Conservation (phyloP, 768 basidiomycete species). For the Cystobasidium tubakii region DNA sequence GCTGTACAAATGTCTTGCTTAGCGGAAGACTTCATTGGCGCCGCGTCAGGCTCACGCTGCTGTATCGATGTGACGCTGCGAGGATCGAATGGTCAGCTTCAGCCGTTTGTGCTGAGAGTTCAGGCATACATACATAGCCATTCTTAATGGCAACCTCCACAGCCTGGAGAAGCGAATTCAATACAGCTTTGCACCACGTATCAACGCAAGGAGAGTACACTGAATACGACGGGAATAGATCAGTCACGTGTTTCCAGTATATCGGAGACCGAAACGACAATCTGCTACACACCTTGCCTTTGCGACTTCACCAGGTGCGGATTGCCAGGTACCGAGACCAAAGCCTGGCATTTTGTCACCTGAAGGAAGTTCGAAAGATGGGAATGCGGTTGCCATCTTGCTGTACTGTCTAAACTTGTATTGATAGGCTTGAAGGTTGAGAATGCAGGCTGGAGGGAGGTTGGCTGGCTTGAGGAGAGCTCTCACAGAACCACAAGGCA, state of each 20-base stretch:
- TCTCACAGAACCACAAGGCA: background rate
- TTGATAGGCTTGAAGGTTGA: background rate
- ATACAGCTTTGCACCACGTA: background rate
- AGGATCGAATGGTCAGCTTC: background rate
- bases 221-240: background rate
- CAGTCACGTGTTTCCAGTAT: background rate
- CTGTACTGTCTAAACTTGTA: background rate
- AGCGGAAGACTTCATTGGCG: background rate
- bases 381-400: background rate
- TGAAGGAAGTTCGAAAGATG: background rate
- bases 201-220: background rate
- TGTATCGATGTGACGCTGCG: constrained; percentile 5
- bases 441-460: background rate
- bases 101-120: too few relatives aligned
- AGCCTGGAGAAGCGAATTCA: background rate
- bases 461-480: background rate
- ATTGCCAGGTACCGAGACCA: constrained; percentile 6
- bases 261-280: too few relatives aligned
- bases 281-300: background rate
- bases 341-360: constrained; percentile 7
- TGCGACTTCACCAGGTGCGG: constrained; percentile 13
- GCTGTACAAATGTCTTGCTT: background rate
- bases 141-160: background rate
- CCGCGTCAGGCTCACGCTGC: background rate
- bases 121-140: background rate